Evolutionary conservation across 2,329 filamentous ascomycete genomes (phyloP), one percentile per base, ranked within the genome.

Genomic region (Gaeumannomyces tritici): DNA sequence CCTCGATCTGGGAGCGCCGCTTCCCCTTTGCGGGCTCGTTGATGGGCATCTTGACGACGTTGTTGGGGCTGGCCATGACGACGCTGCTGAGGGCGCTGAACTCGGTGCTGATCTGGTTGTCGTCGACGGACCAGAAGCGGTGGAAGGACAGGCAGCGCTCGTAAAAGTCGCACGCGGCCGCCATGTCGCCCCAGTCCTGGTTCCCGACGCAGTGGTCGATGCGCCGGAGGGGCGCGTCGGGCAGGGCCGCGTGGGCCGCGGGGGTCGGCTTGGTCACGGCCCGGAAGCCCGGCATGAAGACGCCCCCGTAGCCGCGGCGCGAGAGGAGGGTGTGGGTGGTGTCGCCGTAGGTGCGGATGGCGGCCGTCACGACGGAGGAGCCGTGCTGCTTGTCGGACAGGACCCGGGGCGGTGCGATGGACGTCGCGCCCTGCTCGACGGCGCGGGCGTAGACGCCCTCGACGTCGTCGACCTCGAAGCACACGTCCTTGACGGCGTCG

Each of bases 131-230:
- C 93, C 93, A 97, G 87, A 97, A 97, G 67, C 93, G 90, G 79
- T 96, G 92, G 84, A 97, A 97, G 62, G 89, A 89, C 31, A 97
- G 89, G 65, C 89, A 90, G 66, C 87, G 85, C 78, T 97, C 93
- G 79, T 97, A 98, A 75, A 90, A 87, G 63, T 76, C 80, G 72
- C 83, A 86, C 47, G 84, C 84, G 15, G 79, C 79, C 64, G 80
- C 79, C 85, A 98, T 96, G 74, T 93, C 88, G 75, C 92, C 82
- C 93, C 93, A 97, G 75, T 91, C 89, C 79, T 97, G 93, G 80
- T 98, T 97, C 67, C 93, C 93, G 69, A 98, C 93, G 75, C 93
- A 97, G 81, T 98, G 93, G 77, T 98, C 93, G 76, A 98, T 92
- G 68, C 86, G 86, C 65, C 83, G 82, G 62, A 96, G 83, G 12